A percentile compares a stretch with the other conserved stretches of the same genome.
These are phyloP conservation scores for Xerocomellus dryophilus DNA, from an alignment of 768 basidiomycete species.

Conservation along the genomic window DNA sequence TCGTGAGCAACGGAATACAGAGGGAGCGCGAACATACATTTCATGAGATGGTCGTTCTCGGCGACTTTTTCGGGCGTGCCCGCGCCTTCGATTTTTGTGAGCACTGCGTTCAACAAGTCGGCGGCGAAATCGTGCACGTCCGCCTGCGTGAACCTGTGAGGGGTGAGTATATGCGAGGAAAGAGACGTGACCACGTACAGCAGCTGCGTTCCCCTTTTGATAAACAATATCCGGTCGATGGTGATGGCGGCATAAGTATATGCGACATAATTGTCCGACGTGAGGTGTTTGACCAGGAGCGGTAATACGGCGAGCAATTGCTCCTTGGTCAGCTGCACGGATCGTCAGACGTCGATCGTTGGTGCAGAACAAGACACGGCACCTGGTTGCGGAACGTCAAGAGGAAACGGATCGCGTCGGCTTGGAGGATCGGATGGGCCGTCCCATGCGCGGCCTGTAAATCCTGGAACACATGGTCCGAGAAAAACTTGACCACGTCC, in stretches of 20 bases:
- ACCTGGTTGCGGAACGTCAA: slow-evolving; percentile 97
- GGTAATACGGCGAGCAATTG: slow-evolving; percentile 92
- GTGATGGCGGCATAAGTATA: slow-evolving; percentile 97
- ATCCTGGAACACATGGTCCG: slow-evolving; percentile 85
- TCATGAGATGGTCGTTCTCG: slow-evolving; percentile 98
- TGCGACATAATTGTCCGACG: slow-evolving; percentile 83
- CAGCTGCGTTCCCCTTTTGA: slow-evolving; percentile 72
- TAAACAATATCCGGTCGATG: slow-evolving; percentile 92
- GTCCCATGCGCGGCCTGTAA: slow-evolving; percentile 63
- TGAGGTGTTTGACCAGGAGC: slow-evolving; percentile 76
- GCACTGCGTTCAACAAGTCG: slow-evolving; percentile 64
- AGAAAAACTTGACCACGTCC: slow-evolving; percentile 94
- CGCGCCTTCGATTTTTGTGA: slow-evolving; percentile 76
- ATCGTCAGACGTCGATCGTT: neutral
- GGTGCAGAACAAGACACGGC: neutral
- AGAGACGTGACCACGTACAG: slow-evolving; percentile 49
- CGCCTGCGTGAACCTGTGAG: slow-evolving; percentile 72
- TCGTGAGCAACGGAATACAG: slow-evolving; percentile 1
- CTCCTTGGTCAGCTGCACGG: slow-evolving; percentile 76
- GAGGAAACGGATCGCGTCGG: slow-evolving; percentile 93
- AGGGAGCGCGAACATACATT: slow-evolving; percentile 54
- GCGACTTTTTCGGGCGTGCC: slow-evolving; percentile 88
- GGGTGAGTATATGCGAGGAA: neutral
- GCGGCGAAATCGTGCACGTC: slow-evolving; percentile 86
- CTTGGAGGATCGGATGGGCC: slow-evolving; percentile 88